Conservation (phyloP, 495 filamentous ascomycete genomes). For the Penicillium paxilli region DNA sequence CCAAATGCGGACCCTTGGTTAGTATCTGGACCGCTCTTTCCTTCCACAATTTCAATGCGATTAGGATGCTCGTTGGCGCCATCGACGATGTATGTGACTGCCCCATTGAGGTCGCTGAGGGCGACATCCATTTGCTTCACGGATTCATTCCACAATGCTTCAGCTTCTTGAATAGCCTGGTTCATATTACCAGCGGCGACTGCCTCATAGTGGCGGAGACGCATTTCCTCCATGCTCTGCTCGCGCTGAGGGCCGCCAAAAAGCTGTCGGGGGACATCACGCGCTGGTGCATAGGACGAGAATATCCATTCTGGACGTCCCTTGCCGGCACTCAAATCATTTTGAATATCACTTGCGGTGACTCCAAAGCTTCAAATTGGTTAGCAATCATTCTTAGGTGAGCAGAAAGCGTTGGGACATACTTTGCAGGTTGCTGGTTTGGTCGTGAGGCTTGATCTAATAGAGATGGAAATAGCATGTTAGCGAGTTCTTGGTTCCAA, state of each 20-base stretch:
- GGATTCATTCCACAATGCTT: conserved; percentile 55
- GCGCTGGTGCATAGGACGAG: conserved; percentile 76
- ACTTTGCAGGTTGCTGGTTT: conserved; percentile 30
- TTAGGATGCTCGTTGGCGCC: conserved; percentile 77
- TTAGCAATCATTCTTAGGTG: conserved; percentile 22
- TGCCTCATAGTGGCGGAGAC: conserved; percentile 64
- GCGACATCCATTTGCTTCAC: conserved; percentile 68
- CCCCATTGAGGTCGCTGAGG: conserved; percentile 66
- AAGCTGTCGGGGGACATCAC: conserved; percentile 71
- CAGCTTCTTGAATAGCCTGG: conserved; percentile 66
- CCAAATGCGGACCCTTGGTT: conserved; percentile 18
- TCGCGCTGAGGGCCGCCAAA: conserved; percentile 79
- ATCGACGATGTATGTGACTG: conserved; percentile 68
- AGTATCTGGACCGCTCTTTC: conserved; percentile 29
- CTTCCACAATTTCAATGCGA: conserved; percentile 67
- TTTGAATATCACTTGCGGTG: conserved; percentile 54
- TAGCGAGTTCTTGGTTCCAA: not conserved
- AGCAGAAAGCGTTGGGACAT: conserved; percentile 12
- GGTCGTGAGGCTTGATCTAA: conserved; percentile 19
- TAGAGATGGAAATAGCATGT: not conserved
- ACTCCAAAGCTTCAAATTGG: conserved; percentile 47
- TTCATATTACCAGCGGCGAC: conserved; percentile 59
- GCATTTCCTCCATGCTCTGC: conserved; percentile 80
- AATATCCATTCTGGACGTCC: conserved; percentile 79
- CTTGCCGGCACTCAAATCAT: conserved; percentile 56